phyloP scores from a whole-genome alignment of 768 basidiomycete genomes.

The Tremella fuciformis region DNA sequence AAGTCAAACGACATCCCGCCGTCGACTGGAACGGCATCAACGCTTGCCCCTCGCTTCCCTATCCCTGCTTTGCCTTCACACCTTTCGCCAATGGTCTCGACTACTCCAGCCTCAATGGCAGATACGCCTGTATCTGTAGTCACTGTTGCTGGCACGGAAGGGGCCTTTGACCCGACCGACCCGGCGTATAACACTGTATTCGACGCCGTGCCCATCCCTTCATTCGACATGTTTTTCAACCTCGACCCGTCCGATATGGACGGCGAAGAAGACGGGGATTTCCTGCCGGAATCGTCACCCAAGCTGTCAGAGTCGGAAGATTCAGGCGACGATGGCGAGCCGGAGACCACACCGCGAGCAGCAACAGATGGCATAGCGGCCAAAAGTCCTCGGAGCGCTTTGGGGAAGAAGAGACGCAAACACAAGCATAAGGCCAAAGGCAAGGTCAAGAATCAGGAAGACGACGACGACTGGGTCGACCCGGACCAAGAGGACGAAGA shows the following conservation, averaged over 20 bases:
- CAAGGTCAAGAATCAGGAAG: conserved; percentile 5
- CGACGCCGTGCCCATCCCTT: conserved; percentile 15
- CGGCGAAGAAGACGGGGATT: conserved; percentile 20
- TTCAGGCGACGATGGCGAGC: conserved; percentile 1
- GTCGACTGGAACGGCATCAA: no score
- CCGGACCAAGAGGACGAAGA: conserved; percentile 23
- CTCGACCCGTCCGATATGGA: conserved; percentile 11
- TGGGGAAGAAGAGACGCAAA: background rate
- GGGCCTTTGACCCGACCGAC: background rate
- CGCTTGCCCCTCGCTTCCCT: no score
- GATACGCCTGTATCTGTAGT: no score
- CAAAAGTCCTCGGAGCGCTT: background rate
- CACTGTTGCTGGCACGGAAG: no score
- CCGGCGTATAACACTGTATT: no score
- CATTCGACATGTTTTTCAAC: conserved; percentile 6
- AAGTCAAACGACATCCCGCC: no score
- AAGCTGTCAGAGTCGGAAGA: conserved; percentile 10
- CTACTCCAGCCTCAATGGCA: no score
- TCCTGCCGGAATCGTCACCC: conserved; percentile 18
- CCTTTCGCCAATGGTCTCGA: no score
- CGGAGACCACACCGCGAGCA: conserved; percentile 5
- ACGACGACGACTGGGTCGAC: conserved; percentile 16
- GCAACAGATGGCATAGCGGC: no score
- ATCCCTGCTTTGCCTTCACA: no score
- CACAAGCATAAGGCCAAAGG: background rate